A percentile compares a stretch with the other conserved stretches of the same genome.
phyloP scores from a whole-genome alignment of 2,329 filamentous ascomycete species.

The Dothistroma septosporum region DNA sequence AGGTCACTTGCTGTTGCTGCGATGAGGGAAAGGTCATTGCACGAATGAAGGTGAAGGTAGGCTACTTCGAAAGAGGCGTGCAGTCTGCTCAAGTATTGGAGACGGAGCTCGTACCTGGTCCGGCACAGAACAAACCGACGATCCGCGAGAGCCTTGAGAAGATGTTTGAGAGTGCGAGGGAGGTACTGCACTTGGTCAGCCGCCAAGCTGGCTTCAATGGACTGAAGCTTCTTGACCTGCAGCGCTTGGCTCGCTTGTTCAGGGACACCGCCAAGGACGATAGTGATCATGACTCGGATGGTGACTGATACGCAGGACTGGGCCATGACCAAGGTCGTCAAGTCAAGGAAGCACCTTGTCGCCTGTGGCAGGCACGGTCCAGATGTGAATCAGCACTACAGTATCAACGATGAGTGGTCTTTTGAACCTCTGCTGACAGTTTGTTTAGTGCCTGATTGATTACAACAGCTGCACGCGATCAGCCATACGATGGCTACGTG shows the following conservation, averaged over 20 bases:
- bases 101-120: neutral
- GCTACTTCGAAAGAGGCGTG: neutral
- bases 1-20: constrained; percentile 9
- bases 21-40: neutral
- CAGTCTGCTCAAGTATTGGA: neutral
- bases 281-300: neutral
- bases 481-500: neutral
- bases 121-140: neutral
- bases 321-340: neutral
- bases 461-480: no score
- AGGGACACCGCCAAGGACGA: neutral
- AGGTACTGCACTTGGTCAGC: neutral
- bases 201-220: constrained; percentile 6
- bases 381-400: neutral
- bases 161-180: constrained; percentile 4
- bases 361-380: neutral
- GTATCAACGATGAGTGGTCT: no score
- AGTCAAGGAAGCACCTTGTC: neutral
- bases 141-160: neutral
- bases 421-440: no score
- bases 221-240: constrained; percentile 2
- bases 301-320: neutral
- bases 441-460: no score
- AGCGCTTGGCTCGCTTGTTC: constrained; percentile 1
- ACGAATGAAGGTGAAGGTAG: neutral